These are phyloP conservation scores for Cladorrhinum samala DNA, from an alignment of 495 filamentous ascomycete species.

Conservation along the genomic window DNA sequence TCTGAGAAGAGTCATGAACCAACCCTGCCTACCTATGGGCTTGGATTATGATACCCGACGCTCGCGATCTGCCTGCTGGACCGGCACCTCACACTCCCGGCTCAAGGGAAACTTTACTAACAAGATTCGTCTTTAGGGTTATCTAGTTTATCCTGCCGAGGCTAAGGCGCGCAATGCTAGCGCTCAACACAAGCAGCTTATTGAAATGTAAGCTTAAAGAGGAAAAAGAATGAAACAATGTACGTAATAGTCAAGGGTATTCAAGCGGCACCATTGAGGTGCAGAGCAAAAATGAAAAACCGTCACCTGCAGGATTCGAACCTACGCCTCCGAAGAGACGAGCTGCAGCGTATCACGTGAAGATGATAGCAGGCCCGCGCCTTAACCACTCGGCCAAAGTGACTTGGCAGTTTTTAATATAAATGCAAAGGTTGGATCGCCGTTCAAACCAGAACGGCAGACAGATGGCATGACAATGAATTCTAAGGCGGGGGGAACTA, in stretches of 20 bases:
- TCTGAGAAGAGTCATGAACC: neutral
- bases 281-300: neutral
- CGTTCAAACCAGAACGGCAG: neutral
- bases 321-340: conserved; percentile 24
- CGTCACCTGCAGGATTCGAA: conserved; percentile 26
- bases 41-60: conserved; percentile 7
- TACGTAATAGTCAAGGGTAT: neutral
- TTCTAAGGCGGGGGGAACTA: too few species aligned
- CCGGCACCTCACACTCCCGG: conserved; percentile 5
- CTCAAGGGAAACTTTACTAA: conserved; percentile 8
- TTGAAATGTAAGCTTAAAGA: neutral
- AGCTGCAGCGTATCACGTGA: conserved; percentile 4
- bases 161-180: conserved; percentile 2
- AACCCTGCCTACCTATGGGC: neutral
- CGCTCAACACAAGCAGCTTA: neutral
- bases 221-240: neutral
- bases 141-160: conserved; percentile 14
- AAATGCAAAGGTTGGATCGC: too few species aligned
- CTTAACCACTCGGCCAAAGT: conserved; percentile 23
- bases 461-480: too few species aligned
- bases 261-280: neutral
- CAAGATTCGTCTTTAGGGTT: conserved; percentile 6
- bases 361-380: conserved; percentile 17
- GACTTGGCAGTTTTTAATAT: neutral
- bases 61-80: neutral